Evolutionary conservation across 352 stramenopile species (phyloP).

Genomic region (Globisporangium orthogonon): DNA sequence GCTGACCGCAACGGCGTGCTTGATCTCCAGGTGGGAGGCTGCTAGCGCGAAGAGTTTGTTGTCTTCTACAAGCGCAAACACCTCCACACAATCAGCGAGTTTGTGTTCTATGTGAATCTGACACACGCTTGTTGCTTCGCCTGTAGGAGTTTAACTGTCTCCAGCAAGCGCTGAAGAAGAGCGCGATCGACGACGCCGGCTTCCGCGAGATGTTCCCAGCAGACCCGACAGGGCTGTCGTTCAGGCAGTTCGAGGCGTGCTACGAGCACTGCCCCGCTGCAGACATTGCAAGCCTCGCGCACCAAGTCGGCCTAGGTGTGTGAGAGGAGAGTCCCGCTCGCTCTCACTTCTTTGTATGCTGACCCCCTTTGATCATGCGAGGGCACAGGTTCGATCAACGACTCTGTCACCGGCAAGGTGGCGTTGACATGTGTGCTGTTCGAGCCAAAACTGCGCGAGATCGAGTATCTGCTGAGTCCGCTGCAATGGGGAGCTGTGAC

Average conservation of each 20-base stretch:
- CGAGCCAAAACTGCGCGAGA: slow-evolving; percentile 18
- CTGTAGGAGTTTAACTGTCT: slow-evolving; percentile 54
- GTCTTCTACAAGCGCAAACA: too few species aligned
- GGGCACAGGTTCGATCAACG: slow-evolving; percentile 26
- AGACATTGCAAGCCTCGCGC: slow-evolving; percentile 25
- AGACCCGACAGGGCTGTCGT: slow-evolving; percentile 16
- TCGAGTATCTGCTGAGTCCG: slow-evolving; percentile 23
- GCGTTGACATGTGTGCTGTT: slow-evolving; percentile 21
- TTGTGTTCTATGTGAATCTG: background rate
- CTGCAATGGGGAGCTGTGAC: slow-evolving; percentile 25
- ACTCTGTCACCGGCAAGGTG: slow-evolving; percentile 24
- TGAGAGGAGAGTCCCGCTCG: background rate
- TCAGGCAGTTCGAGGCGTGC: slow-evolving; percentile 26
- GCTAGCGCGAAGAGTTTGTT: background rate
- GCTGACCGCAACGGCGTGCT: slow-evolving; percentile 28
- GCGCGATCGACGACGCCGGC: slow-evolving; percentile 26
- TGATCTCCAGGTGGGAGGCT: slow-evolving; percentile 25
- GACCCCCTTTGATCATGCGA: background rate
- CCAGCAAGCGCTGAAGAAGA: slow-evolving; percentile 38
- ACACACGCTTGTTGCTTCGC: background rate
- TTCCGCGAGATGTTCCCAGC: slow-evolving; percentile 34
- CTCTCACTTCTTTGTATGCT: background rate
- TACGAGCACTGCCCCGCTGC: slow-evolving; percentile 32
- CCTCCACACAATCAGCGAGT: background rate
- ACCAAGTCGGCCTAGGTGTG: slow-evolving; percentile 38